These are phyloP conservation scores for Lactifluus piperatus DNA, from an alignment of 768 basidiomycete genomes.

Conservation along the genomic window DNA sequence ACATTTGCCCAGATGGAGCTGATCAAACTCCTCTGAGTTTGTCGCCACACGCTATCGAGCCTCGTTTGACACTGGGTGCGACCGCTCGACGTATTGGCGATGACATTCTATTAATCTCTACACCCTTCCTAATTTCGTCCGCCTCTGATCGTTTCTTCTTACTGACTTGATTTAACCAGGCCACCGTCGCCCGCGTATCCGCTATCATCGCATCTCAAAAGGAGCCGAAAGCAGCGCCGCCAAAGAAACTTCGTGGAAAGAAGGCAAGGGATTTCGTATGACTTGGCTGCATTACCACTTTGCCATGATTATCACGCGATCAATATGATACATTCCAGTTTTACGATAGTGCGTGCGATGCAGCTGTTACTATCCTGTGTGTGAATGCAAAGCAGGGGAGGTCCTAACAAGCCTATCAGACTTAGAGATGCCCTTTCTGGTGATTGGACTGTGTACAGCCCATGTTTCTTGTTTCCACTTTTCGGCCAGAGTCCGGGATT, in stretches of 20 bases:
- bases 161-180: constrained; percentile 33
- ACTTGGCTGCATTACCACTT: not conserved
- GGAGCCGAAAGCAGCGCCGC: constrained; percentile 56
- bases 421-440: no score
- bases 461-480: not conserved
- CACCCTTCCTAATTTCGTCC: not conserved
- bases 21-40: constrained; percentile 51
- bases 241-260: constrained; percentile 68
- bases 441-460: not conserved
- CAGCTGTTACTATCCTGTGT: not conserved
- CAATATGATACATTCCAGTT: not conserved
- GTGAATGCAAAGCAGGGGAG: not conserved
- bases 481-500: not conserved
- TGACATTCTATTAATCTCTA: constrained; percentile 34
- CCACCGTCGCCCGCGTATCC: constrained; percentile 67
- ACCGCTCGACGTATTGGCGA: constrained; percentile 65
- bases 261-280: constrained; percentile 32
- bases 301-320: not conserved
- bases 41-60: constrained; percentile 73
- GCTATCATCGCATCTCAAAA: constrained; percentile 62
- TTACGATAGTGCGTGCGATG: not conserved
- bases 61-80: constrained; percentile 51
- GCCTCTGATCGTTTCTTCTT: not conserved
- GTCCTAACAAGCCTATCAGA: not conserved
- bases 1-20: constrained; percentile 37